A percentile compares a stretch with the other conserved stretches of the same genome.
phyloP scores from a whole-genome alignment of 306 rosid species.

The Quercus glauca region DNA sequence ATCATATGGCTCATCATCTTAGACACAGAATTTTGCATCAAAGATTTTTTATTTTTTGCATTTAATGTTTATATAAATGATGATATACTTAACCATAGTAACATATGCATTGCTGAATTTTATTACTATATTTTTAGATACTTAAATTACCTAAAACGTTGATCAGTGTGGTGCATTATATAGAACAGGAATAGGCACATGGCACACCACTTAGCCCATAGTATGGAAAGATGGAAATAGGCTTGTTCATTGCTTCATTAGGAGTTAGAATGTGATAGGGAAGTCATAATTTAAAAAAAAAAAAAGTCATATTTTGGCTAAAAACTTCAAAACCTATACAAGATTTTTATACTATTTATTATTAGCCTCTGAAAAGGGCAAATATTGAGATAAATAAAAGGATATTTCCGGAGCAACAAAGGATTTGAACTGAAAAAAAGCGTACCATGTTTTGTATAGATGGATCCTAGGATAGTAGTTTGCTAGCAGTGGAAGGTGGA shows the following conservation, averaged over 20 bases:
- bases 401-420: background rate
- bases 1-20: background rate
- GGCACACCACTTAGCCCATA: background rate
- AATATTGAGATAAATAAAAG: background rate
- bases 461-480: background rate
- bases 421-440: background rate
- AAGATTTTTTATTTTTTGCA: background rate
- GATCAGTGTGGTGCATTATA: background rate
- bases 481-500: background rate
- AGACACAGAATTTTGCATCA: background rate
- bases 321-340: background rate
- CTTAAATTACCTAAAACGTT: background rate
- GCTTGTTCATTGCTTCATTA: background rate
- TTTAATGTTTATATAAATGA: background rate
- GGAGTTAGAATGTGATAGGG: no score
- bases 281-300: background rate
- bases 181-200: background rate
- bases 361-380: background rate
- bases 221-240: background rate
- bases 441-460: background rate
- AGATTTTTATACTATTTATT: background rate
- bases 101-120: background rate
- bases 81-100: background rate
- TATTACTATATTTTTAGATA: background rate
- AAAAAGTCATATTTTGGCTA: background rate